Evolutionary conservation across 805 yeast genomes (phyloP), one percentile per base, ranked within the genome.

Genomic region (Kodamaea fukazawae): DNA sequence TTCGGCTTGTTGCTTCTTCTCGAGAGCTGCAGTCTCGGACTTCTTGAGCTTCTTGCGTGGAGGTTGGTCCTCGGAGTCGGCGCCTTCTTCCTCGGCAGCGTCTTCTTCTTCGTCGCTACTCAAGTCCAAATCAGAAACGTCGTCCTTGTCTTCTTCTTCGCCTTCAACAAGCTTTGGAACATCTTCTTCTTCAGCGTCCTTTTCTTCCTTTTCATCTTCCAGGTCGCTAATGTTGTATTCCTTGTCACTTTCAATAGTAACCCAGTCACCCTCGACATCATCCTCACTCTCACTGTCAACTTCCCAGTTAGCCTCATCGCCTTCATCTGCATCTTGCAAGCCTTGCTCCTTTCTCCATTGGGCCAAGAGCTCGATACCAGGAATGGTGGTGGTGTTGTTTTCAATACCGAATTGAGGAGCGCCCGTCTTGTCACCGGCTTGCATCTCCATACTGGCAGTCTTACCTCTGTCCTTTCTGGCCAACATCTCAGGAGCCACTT

Each of bases 401-500:
- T 89, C 95, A 38, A 79, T 79, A 74, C 97, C 97, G 50, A 75
- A 90, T 57, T 76, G 76, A 28, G 81, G 81, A 38, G 54, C 41
- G 8, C 60, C 61, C 26, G 69, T 67, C 47, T 78, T 73, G 39
- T 76, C 81, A 8, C 53, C 51, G 29, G 74, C 71, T 50, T 83
- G 85, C 43, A 91, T 47, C 43, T 79, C 93, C 79, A 90, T 83
- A 12, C 95, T 73, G 7, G 96, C 98, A 16, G 73, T 68, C 66
- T 93, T 91, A 58, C 99, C 99, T 60, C 99, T 78, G 59, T 93
- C 98, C 57, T 88, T 89, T 51, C 81, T 75, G 40, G 77, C 74
- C 53, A 93, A 75, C 97, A 93, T 86, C 48, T 91, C 96, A 4
- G 99, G 99, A 2, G 96, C 97, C 41, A 90, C 83, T 46, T 90